Conservation (phyloP, 75 land plant species). For the Azolla pinnata region DNA sequence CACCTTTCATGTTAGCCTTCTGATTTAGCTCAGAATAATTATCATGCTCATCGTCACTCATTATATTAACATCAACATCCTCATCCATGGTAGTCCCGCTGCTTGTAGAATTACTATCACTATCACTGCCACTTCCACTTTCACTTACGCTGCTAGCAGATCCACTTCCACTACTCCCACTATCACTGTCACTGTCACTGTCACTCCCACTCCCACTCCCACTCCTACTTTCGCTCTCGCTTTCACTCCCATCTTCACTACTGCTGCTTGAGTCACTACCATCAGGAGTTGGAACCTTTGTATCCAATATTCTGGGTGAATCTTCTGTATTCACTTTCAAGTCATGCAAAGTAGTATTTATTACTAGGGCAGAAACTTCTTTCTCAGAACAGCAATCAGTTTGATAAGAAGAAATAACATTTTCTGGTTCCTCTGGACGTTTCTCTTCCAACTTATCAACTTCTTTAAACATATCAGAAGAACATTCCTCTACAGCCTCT, state of each 20-base stretch:
- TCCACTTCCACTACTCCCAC: constrained; percentile 7
- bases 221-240: too few species aligned
- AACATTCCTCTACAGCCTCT: neutral
- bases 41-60: constrained; percentile 59
- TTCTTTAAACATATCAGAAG: neutral
- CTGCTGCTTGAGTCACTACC: constrained; percentile 44
- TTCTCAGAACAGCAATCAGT: too few species aligned
- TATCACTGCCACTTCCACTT: constrained; percentile 37
- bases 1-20: constrained; percentile 17
- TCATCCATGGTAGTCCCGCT: constrained; percentile 20
- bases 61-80: constrained; percentile 82
- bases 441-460: too few species aligned
- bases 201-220: constrained; percentile 77
- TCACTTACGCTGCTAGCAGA: constrained; percentile 28
- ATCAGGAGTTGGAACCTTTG: constrained; percentile 27
- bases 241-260: too few species aligned
- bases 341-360: too few species aligned
- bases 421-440: too few species aligned
- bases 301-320: too few species aligned
- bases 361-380: too few species aligned
- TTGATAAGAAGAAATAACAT: too few species aligned
- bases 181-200: too few species aligned
- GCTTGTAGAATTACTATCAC: constrained; percentile 19
- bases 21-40: constrained; percentile 27
- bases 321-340: too few species aligned